These are phyloP conservation scores for Phytophthora nicotianae DNA, from an alignment of 352 stramenopile species.

Conservation along the genomic window DNA sequence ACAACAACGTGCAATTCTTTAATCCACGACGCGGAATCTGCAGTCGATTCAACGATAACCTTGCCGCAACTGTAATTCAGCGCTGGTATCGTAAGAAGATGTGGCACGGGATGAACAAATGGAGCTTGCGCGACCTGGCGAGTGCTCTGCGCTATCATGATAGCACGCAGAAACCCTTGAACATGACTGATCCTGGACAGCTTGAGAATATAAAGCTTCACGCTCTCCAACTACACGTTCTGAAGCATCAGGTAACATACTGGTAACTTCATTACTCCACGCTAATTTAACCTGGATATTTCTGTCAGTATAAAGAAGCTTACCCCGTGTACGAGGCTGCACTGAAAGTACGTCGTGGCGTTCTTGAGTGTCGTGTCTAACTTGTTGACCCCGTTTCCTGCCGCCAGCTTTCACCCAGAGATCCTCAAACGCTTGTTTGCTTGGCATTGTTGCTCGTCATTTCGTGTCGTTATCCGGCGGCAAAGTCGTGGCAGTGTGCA, in stretches of 20 bases:
- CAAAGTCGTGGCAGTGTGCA: constrained; percentile 56
- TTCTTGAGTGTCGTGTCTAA: background rate
- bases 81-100: constrained; percentile 58
- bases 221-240: constrained; percentile 50
- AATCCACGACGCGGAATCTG: constrained; percentile 49
- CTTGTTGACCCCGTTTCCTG: constrained; percentile 1
- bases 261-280: background rate
- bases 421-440: constrained; percentile 48
- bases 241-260: constrained; percentile 53
- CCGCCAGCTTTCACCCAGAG: constrained; percentile 37
- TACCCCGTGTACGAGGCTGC: constrained; percentile 52
- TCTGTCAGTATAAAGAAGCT: constrained; percentile 56
- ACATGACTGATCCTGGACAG: constrained; percentile 18
- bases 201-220: constrained; percentile 44
- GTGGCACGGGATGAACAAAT: constrained; percentile 56
- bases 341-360: constrained; percentile 41
- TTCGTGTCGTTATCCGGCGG: constrained; percentile 64
- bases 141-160: constrained; percentile 51
- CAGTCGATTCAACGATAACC: constrained; percentile 45
- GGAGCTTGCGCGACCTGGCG: constrained; percentile 42
- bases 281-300: constrained; percentile 1
- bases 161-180: constrained; percentile 16
- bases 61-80: constrained; percentile 49
- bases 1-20: constrained; percentile 31
- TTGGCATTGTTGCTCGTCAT: constrained; percentile 60